These are phyloP conservation scores for Erythrobasidium hasegawianum DNA, from an alignment of 1,284 basidiomycete genomes.

Conservation along the genomic window DNA sequence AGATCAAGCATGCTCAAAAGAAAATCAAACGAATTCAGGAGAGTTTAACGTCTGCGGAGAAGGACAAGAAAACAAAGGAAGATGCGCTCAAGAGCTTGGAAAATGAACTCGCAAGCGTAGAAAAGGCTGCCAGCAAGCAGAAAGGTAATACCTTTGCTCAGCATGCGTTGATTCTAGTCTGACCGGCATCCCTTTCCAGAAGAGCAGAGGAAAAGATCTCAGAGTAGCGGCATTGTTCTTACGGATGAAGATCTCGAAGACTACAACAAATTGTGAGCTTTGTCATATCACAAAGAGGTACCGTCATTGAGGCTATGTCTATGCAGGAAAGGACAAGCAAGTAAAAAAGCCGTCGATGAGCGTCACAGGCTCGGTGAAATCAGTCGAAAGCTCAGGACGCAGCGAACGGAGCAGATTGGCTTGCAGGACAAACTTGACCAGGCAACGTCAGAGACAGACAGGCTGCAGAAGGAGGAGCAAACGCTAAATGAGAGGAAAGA, in stretches of 20 bases:
- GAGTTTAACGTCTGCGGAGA: constrained; percentile 62
- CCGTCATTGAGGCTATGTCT: not conserved
- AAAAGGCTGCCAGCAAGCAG: constrained; percentile 46
- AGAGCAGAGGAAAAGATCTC: constrained; percentile 68
- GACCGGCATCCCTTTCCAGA: constrained; percentile 50
- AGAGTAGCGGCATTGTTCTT: constrained; percentile 66
- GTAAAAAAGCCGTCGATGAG: constrained; percentile 72
- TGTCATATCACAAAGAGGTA: not conserved
- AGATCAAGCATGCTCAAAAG: constrained; percentile 76
- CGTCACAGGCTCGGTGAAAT: constrained; percentile 79
- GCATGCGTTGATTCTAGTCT: not conserved
- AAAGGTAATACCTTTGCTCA: not conserved
- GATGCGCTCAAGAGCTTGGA: constrained; percentile 60
- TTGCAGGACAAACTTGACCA: constrained; percentile 61
- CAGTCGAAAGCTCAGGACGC: constrained; percentile 74
- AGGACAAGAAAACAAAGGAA: constrained; percentile 65
- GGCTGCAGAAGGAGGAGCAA: constrained; percentile 61
- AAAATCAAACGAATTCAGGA: constrained; percentile 69
- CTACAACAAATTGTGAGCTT: constrained; percentile 72
- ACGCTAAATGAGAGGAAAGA: constrained; percentile 59
- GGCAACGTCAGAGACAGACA: constrained; percentile 56
- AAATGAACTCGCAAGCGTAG: constrained; percentile 64
- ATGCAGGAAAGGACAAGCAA: constrained; percentile 66
- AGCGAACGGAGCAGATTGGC: constrained; percentile 59
- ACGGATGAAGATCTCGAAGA: constrained; percentile 79